Evolutionary conservation across 2,329 filamentous ascomycete genomes (phyloP), one percentile per base, ranked within the genome.

Genomic region (Eutypella sp.): DNA sequence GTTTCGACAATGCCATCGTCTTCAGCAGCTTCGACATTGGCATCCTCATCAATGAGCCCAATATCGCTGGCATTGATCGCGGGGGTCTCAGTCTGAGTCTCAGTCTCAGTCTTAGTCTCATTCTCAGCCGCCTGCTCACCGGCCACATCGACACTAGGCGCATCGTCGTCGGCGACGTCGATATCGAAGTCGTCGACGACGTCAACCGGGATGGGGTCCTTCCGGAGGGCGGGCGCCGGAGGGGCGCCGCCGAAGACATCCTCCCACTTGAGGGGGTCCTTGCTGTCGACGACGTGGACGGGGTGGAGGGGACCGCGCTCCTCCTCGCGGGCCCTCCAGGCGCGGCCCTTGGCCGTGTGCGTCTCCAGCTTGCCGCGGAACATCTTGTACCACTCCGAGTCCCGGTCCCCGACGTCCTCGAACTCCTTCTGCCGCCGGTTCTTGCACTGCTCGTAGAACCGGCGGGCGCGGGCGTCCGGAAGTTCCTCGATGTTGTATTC

Each of bases 401-500:
- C 66, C 11, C 67, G 67, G 13, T 70, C 64, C 4, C 67, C 66
- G 13, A 72, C 68, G 10, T 73, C 67, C 11, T 66, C 62, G 48
- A 81, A 60, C 0, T 68, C 65, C 24, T 69, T 69, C 39, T 65
- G 67, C 11, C 88, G 78, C 15, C 85, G 74, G 3, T 57, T 63
- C 60, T 81, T 79, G 47, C 81, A 71, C 42, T 73, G 68, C 1
- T 59, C 36, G 61, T 89, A 89, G 20, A 86, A 63, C 1, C 46
- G 64, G 48, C 63, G 65, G 1, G 77, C 79, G 9, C 71, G 67
- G 0, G 62, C 51, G 3, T 64, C 52, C 0, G 65, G 43, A 2
- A 90, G 70, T 52, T 91, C 85, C 39, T 77, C 75, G 40, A 96
- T 68, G 29, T 82, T 75, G 65, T 95, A 96, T 56, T 93, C 81